Conservation (phyloP, 352 stramenopile genomes). For the Phytopythium mirpurense region DNA sequence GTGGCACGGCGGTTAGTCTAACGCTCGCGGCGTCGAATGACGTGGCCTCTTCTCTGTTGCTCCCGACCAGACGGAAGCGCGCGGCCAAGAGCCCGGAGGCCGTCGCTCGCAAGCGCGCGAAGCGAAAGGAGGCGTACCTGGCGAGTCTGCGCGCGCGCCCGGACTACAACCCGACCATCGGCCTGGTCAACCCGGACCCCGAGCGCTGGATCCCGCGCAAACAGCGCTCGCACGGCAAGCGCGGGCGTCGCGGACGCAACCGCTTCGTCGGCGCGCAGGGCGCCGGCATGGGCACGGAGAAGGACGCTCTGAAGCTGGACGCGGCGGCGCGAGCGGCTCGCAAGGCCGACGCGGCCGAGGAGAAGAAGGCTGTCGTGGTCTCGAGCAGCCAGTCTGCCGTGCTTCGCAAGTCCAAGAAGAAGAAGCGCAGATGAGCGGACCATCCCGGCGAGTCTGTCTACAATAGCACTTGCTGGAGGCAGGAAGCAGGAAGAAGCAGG, state of each 20-base stretch:
- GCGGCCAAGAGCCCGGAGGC: conserved; percentile 67
- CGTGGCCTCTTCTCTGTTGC: background rate
- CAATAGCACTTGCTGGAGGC: too few species aligned
- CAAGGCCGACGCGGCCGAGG: conserved; percentile 43
- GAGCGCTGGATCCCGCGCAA: conserved; percentile 87
- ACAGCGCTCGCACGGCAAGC: conserved; percentile 73
- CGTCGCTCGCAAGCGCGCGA: conserved; percentile 68
- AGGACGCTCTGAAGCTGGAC: conserved; percentile 80
- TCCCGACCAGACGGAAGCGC: conserved; percentile 44
- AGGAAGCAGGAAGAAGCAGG: too few species aligned
- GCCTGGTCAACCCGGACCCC: conserved; percentile 66
- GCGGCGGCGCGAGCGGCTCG: conserved; percentile 65
- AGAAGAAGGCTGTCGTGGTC: conserved; percentile 63
- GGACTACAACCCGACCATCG: conserved; percentile 78
- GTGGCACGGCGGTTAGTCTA: too few species aligned
- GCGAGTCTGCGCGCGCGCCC: conserved; percentile 46
- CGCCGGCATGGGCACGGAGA: conserved; percentile 71
- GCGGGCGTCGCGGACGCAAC: conserved; percentile 68
- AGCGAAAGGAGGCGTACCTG: conserved; percentile 58
- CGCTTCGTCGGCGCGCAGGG: conserved; percentile 81
- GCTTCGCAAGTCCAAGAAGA: conserved; percentile 83
- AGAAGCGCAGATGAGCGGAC: conserved; percentile 76
- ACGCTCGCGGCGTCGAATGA: too few species aligned
- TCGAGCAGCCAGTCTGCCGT: conserved; percentile 42
- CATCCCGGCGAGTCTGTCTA: background rate